A percentile compares a stretch with the other conserved stretches of the same genome.
Evolutionary conservation across 371 early-diverging fungal genomes (phyloP).

Genomic region (Mucor irregularis): DNA sequence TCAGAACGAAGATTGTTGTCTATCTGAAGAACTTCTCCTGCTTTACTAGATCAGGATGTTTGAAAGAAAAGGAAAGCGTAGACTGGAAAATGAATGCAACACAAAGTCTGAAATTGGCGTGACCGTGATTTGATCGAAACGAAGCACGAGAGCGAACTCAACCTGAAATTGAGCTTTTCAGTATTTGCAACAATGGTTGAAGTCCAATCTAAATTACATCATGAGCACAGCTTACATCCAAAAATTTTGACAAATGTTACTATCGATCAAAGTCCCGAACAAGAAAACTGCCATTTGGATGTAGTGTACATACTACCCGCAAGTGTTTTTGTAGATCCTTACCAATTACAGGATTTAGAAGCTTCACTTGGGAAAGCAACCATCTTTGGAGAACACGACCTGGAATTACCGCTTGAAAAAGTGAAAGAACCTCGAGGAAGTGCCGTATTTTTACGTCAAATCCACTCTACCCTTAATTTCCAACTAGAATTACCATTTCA

Average conservation of each 20-base stretch:
- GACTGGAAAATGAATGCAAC: too few relatives aligned
- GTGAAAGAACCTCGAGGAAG: constrained; percentile 41
- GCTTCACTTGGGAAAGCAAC: constrained; percentile 9
- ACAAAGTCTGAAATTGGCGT: too few relatives aligned
- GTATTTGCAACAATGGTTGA: too few relatives aligned
- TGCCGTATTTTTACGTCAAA: constrained; percentile 35
- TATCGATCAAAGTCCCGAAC: not conserved
- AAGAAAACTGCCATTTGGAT: constrained; percentile 28
- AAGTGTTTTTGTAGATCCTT: constrained; percentile 49
- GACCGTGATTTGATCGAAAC: too few relatives aligned
- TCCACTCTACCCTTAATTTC: not conserved
- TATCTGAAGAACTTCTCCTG: too few relatives aligned
- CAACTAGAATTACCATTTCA: constrained; percentile 44
- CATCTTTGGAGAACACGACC: constrained; percentile 46
- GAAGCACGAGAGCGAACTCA: too few relatives aligned
- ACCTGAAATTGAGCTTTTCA: too few relatives aligned
- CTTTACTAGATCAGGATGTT: too few relatives aligned
- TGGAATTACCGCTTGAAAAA: constrained; percentile 46
- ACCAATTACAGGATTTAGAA: constrained; percentile 33
- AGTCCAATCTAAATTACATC: constrained; percentile 16
- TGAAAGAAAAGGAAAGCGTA: too few relatives aligned
- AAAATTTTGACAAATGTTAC: constrained; percentile 31
- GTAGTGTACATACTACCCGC: constrained; percentile 42
- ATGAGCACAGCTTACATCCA: constrained; percentile 37
- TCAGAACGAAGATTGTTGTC: too few relatives aligned